A percentile compares a stretch with the other conserved stretches of the same genome.
phyloP scores from a whole-genome alignment of 2,329 filamentous ascomycete species.

The Verticillium albo-atrum region DNA sequence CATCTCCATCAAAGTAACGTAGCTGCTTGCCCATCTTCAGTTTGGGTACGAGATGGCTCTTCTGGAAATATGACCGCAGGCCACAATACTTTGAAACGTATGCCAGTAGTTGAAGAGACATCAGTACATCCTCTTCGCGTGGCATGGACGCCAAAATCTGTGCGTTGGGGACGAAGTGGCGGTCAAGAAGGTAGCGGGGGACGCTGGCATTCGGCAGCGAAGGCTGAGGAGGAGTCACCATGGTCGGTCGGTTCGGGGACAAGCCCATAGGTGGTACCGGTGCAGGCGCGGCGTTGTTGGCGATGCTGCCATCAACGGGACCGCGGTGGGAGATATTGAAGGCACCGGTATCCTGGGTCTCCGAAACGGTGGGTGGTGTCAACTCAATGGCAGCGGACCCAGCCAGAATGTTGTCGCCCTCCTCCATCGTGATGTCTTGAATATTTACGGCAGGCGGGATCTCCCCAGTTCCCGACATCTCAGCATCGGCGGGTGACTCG shows the following conservation, averaged over 20 bases:
- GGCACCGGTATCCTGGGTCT: conserved; percentile 80
- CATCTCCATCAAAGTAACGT: conserved; percentile 70
- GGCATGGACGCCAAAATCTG: conserved; percentile 88
- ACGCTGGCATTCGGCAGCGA: conserved; percentile 66
- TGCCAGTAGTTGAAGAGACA: conserved; percentile 93
- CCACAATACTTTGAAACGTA: conserved; percentile 99
- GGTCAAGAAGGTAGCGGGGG: conserved; percentile 75
- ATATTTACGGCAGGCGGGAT: conserved; percentile 81
- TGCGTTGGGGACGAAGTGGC: conserved; percentile 62
- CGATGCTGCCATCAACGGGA: conserved; percentile 78
- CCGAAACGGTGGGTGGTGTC: conserved; percentile 73
- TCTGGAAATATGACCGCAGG: conserved; percentile 89
- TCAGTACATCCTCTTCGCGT: conserved; percentile 92
- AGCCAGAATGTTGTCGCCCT: conserved; percentile 74
- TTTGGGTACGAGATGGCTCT: conserved; percentile 86
- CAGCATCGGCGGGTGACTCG: conserved; percentile 63
- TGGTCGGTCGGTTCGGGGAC: conserved; percentile 67
- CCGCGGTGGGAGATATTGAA: conserved; percentile 92
- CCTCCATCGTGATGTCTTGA: conserved; percentile 75
- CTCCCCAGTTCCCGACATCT: conserved; percentile 75
- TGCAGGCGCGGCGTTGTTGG: conserved; percentile 65
- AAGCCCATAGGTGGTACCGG: conserved; percentile 65
- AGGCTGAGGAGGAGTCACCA: conserved; percentile 71
- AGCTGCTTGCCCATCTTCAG: conserved; percentile 88
- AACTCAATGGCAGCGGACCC: conserved; percentile 65